These are phyloP conservation scores for Populus simonii DNA, from an alignment of 345 rosid genomes.

Conservation along the genomic window DNA sequence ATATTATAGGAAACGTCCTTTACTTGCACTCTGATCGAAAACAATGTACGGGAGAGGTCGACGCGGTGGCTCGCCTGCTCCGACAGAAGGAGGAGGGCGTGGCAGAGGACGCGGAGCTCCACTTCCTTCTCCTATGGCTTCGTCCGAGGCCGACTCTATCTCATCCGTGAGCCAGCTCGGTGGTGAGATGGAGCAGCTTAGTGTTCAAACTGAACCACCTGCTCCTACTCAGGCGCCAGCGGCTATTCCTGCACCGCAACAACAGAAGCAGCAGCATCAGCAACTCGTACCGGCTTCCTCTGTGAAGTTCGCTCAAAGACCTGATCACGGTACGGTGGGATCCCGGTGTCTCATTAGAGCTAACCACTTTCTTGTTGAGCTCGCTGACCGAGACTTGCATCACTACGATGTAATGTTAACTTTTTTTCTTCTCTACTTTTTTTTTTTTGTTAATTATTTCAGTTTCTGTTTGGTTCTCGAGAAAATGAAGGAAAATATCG, in stretches of 20 bases:
- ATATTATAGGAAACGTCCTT: too few relatives aligned
- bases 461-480: not conserved
- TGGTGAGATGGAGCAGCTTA: too few relatives aligned
- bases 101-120: too few relatives aligned
- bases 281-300: not conserved
- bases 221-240: not conserved
- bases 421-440: not conserved
- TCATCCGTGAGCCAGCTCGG: too few relatives aligned
- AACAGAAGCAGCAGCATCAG: not conserved
- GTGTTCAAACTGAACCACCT: not conserved
- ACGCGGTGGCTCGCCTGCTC: too few relatives aligned
- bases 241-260: not conserved
- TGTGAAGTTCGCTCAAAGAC: not conserved
- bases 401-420: conserved; percentile 1
- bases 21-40: too few relatives aligned
- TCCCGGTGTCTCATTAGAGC: not conserved
- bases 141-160: too few relatives aligned
- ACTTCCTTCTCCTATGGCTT: too few relatives aligned
- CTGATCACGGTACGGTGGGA: not conserved
- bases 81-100: too few relatives aligned
- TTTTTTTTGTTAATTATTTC: not conserved
- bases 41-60: too few relatives aligned
- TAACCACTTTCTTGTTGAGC: conserved; percentile 8
- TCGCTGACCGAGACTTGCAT: not conserved
- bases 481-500: too few relatives aligned